Evolutionary conservation across 78 protist genomes (phyloP).

Genomic region (Dictyostelium discoideum): dicty_2.7 NC_007089.4:1989501-1990000

Average conservation of each 20-base stretch:
- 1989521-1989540: conserved; percentile 34
- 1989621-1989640: background rate
- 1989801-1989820: conserved; percentile 19
- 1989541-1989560: background rate
- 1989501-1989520: conserved; percentile 1
- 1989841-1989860: conserved; percentile 25
- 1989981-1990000: conserved; percentile 44
- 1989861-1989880: conserved; percentile 12
- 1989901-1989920: conserved; percentile 38
- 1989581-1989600: background rate
- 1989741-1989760: conserved; percentile 8
- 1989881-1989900: conserved; percentile 18
- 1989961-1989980: conserved; percentile 37
- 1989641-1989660: conserved; percentile 23
- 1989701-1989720: conserved; percentile 56
- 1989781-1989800: conserved; percentile 18
- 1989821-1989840: conserved; percentile 36
- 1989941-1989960: conserved; percentile 24
- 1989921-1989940: background rate
- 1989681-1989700: conserved; percentile 9
- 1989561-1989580: background rate
- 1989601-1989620: background rate
- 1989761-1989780: background rate
- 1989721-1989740: conserved; percentile 68
- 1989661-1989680: conserved; percentile 49